Evolutionary conservation across 768 basidiomycete species (phyloP), one percentile per base, ranked within the genome.

Genomic region (Russula sp.): DNA sequence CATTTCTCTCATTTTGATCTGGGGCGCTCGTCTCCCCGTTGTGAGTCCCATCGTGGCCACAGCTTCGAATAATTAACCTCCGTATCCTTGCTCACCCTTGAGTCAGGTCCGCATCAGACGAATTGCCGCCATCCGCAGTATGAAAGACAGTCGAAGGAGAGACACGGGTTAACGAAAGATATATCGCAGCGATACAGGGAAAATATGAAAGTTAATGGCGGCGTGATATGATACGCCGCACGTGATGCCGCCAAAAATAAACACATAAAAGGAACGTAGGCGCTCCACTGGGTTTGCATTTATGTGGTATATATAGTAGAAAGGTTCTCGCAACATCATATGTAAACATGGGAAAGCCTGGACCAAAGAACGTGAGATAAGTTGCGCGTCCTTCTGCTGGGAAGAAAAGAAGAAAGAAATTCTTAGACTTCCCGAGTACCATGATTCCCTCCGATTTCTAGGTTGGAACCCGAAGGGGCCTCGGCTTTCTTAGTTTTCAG

Each of bases 1-100:
- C 94, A 5, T 96, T 98, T 79, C 93, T 8, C 80, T 99, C 52
- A 91, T 99, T 68, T 82, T 98, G 64, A 86, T 98, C 62, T 92
- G 93, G 91, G 94, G 96, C 57, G 91, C 87, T 5, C 86, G 94
- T 52, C 77, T 94, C 37, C 97, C 95, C n/a, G 88, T 98, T 40
- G 95, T 97, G 68, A 49, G 84, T 77, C 13, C 56, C 20, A 45
- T 57, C 13, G 32, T 27, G 8, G 10, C 55, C 54, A 11, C 40
- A 27, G 14, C 31, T 50, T 20, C 31, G 50, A 18, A 22, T 11
- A 34, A 56, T 20, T 10, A 20, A 4, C 39, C 20, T 27, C 27
- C 27, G 27, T 2, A 2, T 51, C 45, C 1, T 68, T 66, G 63
- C 58, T 58, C 66, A 58, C 27, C 44, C 14, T 50, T 27, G 27